Conservation (phyloP, 2,329 filamentous ascomycete genomes). For the Rutstroemia sp. region DNA sequence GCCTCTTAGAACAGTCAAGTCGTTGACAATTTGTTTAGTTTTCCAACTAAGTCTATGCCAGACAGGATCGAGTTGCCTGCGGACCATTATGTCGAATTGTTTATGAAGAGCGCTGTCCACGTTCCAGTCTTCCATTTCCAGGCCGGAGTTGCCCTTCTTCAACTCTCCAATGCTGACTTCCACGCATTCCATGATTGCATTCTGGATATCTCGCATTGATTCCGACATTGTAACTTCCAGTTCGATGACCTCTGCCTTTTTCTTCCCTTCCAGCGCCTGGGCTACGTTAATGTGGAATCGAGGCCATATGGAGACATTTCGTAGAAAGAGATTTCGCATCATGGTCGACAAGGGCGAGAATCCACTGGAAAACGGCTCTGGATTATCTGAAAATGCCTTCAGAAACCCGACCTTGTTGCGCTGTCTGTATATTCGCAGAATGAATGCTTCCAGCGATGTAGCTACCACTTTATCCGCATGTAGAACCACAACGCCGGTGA, state of each 20-base stretch:
- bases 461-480: constrained; percentile 83
- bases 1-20: constrained; percentile 73
- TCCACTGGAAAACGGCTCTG: constrained; percentile 81
- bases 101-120: constrained; percentile 86
- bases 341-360: constrained; percentile 84
- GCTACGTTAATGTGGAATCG: constrained; percentile 89
- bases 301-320: constrained; percentile 85
- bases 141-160: constrained; percentile 79
- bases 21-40: constrained; percentile 88
- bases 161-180: constrained; percentile 91
- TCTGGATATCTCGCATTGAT: constrained; percentile 87
- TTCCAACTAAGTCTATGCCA: constrained; percentile 97
- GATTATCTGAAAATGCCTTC: constrained; percentile 92
- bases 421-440: constrained; percentile 86
- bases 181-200: constrained; percentile 90
- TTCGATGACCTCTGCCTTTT: constrained; percentile 94
- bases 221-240: constrained; percentile 95
- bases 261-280: constrained; percentile 79
- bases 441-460: constrained; percentile 90
- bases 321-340: constrained; percentile 86
- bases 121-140: constrained; percentile 97
- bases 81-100: constrained; percentile 84
- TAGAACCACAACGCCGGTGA: constrained; percentile 80
- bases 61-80: constrained; percentile 86
- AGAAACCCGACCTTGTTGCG: constrained; percentile 91